phyloP scores from a whole-genome alignment of 129 eudicot species.

The Artemisia tridentata region DNA sequence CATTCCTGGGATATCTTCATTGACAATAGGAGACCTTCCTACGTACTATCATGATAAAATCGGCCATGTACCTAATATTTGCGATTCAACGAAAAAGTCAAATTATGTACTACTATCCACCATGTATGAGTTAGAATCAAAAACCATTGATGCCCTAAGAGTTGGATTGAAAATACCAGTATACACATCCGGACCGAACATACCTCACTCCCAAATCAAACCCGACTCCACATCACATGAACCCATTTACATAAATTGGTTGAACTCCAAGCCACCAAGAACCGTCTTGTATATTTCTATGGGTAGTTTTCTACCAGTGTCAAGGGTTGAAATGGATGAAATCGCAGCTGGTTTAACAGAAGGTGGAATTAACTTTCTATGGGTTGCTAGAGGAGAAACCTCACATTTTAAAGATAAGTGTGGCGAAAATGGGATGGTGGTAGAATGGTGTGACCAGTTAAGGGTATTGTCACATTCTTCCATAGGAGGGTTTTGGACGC shows the following conservation, averaged over 20 bases:
- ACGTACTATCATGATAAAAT: slow-evolving; percentile 20
- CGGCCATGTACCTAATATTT: background rate
- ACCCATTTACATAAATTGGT: slow-evolving; percentile 20
- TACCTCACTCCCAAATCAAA: slow-evolving; percentile 36
- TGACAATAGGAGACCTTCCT: slow-evolving; percentile 48
- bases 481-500: too few species aligned
- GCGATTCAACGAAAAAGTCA: slow-evolving; percentile 27
- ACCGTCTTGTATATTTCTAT: too few species aligned
- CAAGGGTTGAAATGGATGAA: too few species aligned
- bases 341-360: too few species aligned
- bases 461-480: too few species aligned
- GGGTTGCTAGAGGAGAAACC: too few species aligned
- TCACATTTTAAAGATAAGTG: too few species aligned
- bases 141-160: slow-evolving; percentile 40
- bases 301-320: too few species aligned
- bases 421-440: too few species aligned
- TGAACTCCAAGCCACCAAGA: too few species aligned
- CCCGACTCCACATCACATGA: background rate
- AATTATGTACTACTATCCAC: slow-evolving; percentile 47
- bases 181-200: slow-evolving; percentile 46
- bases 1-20: slow-evolving; percentile 60
- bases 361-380: too few species aligned
- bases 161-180: slow-evolving; percentile 27
- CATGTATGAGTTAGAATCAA: slow-evolving; percentile 47
- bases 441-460: too few species aligned